These are phyloP conservation scores for Clonostachys rosea DNA, from an alignment of 2,329 filamentous ascomycete species.

Conservation along the genomic window DNA sequence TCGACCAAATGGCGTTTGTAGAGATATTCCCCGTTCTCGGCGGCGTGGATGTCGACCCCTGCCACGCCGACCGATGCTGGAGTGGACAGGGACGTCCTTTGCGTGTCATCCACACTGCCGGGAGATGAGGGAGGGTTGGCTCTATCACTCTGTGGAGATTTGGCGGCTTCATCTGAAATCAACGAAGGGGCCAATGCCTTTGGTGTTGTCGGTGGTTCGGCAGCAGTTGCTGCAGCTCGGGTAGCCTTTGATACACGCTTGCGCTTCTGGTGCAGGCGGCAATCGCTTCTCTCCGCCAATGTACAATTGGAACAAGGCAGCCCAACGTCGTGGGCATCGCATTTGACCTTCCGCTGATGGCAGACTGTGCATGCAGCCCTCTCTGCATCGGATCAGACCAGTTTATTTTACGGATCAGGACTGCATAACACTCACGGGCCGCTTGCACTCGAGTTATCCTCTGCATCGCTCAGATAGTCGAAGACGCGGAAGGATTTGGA, in stretches of 20 bases:
- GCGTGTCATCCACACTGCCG: too few relatives aligned
- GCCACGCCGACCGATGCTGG: neutral
- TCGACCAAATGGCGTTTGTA: conserved; percentile 2
- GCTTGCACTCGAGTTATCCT: too few relatives aligned
- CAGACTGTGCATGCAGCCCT: neutral
- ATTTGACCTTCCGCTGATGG: neutral
- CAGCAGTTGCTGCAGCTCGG: neutral
- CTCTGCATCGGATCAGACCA: neutral
- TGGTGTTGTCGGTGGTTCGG: neutral
- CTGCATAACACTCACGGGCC: too few relatives aligned
- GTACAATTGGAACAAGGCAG: neutral
- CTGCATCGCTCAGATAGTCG: too few relatives aligned
- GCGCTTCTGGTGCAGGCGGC: neutral
- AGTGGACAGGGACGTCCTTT: neutral
- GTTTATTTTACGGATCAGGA: too few relatives aligned
- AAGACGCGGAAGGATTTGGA: too few relatives aligned
- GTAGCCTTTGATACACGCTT: neutral
- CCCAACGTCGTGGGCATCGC: neutral
- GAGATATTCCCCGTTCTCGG: neutral
- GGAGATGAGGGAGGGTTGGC: neutral
- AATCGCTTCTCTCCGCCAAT: neutral
- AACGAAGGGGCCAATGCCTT: neutral
- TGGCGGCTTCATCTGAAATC: too few relatives aligned
- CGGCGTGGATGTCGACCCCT: neutral
- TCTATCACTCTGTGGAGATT: too few relatives aligned